Evolutionary conservation across 2,329 filamentous ascomycete species (phyloP), one percentile per base, ranked within the genome.

Genomic region (Chaetoscypha palmicola): DNA sequence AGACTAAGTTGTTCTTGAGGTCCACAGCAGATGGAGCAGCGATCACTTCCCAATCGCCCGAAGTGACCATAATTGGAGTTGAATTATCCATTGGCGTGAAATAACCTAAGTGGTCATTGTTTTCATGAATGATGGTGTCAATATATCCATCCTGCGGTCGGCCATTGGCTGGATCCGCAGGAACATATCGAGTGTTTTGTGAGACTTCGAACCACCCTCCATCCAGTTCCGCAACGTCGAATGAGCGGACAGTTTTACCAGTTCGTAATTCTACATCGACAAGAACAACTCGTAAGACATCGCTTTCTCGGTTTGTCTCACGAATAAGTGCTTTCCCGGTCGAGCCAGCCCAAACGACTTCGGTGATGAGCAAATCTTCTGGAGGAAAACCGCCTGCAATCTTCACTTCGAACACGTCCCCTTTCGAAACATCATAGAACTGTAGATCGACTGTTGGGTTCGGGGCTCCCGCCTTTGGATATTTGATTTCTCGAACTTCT

Each of bases 171-270:
- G 84, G 76, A 61, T 96, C 87, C 3, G 88, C 86, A 2, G 92
- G 92, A 45, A 98, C 82, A 60, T 84, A 97, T 11, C 72, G 80
- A 3, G 90, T 95, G 32, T 83, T 78, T 57, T 95, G 83, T 1
- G 88, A 87, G 32, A 95, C 87, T 66, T 98, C 92, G 57, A 96
- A 91, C 92, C 92, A 98, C 24, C 92, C 94, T 17, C 90, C 90
- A 62, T 98, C 92, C n/a, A 96, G 72, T 45, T 83, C 74, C 52
- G 80, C 77, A 38, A 96, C 79, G 62, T 98, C 80, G 38, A 86
- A 76, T 16, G 81, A 83, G 51, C 91, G 76, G 37, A 96, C 80
- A 1, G 86, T 83, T 63, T 83, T 85, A 22, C 87, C 90, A 16
- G 76, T 80, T 37, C 88, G 81, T 2, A 73, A 68, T 17, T 70